Percentiles rank a stretch among this genome's conserved stretches.
phyloP scores from a whole-genome alignment of 768 basidiomycete species.

The Coprinopsis cinerea region DNA sequence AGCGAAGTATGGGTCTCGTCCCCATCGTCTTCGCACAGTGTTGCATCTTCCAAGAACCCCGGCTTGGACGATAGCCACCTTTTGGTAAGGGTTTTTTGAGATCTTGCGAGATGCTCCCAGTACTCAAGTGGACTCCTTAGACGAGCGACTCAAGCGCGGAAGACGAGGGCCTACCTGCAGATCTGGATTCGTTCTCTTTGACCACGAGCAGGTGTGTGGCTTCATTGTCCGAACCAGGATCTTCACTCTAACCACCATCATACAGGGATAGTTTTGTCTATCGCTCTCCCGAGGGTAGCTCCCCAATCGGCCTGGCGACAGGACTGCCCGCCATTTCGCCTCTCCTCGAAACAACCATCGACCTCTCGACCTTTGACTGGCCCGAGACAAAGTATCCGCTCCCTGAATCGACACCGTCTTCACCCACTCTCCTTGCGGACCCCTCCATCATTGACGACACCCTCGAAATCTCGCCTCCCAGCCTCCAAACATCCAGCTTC shows the following conservation, averaged over 20 bases:
- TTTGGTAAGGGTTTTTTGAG: too few species aligned
- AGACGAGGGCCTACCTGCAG: too few species aligned
- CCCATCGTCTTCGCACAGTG: background rate
- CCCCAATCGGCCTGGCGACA: slow-evolving; percentile 30
- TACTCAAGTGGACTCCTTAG: too few species aligned
- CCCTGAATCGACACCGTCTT: slow-evolving; percentile 23
- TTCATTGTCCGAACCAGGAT: too few species aligned
- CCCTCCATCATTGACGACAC: background rate
- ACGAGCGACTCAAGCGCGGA: too few species aligned
- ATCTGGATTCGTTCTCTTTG: too few species aligned
- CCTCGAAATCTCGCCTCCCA: background rate
- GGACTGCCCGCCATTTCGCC: slow-evolving; percentile 29
- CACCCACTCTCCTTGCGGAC: background rate
- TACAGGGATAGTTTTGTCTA: slow-evolving; percentile 18
- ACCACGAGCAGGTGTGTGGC: background rate
- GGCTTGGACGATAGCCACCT: too few species aligned
- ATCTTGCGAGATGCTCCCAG: too few species aligned
- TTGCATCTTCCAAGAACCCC: too few species aligned
- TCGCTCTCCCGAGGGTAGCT: slow-evolving; percentile 27
- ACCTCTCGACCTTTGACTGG: slow-evolving; percentile 21
- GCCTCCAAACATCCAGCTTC: slow-evolving; percentile 6
- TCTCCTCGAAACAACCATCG: slow-evolving; percentile 26
- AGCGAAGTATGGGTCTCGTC: background rate
- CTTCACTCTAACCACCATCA: too few species aligned
- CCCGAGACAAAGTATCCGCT: slow-evolving; percentile 25